Percentiles rank a stretch among this genome's conserved stretches.
These are phyloP conservation scores for Camelina sativa DNA, from an alignment of 345 rosid species.

Conservation along the genomic window DNA sequence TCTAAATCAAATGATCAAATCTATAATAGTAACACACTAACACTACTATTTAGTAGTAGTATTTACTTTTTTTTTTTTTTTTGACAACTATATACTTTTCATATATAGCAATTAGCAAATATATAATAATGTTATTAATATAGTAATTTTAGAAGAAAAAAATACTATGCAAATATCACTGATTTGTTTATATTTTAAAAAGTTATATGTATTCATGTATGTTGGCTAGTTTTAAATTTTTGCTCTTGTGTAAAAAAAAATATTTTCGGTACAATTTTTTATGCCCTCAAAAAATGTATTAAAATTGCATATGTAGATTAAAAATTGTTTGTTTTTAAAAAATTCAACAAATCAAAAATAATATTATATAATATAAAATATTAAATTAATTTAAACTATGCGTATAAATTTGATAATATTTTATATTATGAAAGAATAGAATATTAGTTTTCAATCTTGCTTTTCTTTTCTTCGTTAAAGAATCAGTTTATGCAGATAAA, in stretches of 20 bases:
- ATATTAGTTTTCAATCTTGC: background rate
- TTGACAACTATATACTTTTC: background rate
- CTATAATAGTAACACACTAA: background rate
- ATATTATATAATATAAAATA: too few species aligned
- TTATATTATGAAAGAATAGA: too few species aligned
- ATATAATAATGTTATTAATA: background rate
- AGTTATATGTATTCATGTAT: background rate
- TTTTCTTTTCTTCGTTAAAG: background rate
- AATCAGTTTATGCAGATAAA: background rate
- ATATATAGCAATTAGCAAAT: too few species aligned
- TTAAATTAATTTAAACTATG: too few species aligned
- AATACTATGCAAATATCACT: background rate
- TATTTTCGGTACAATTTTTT: background rate
- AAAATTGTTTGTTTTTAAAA: too few species aligned
- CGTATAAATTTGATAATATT: too few species aligned
- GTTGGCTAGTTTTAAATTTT: background rate
- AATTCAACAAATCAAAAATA: too few species aligned
- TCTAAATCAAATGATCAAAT: background rate
- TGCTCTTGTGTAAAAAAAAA: background rate
- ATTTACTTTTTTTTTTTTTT: too few species aligned
- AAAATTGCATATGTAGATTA: too few species aligned
- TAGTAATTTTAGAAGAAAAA: background rate
- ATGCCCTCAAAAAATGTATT: background rate
- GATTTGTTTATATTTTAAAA: too few species aligned
- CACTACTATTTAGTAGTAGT: background rate